Conservation (phyloP, 257 asterid species). For the Cordia subcordata region DNA sequence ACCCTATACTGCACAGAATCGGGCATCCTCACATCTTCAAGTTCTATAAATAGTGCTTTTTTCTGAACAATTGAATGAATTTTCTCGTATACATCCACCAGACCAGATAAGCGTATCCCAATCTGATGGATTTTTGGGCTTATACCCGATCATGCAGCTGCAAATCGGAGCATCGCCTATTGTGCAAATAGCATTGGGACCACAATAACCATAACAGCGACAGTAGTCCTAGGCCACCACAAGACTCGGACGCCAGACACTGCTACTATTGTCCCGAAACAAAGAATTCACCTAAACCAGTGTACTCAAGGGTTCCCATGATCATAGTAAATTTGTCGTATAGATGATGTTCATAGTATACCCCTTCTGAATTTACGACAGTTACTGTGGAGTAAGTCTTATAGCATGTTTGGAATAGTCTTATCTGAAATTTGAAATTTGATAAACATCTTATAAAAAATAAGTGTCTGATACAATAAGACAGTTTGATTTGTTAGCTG, state of each 20-base stretch:
- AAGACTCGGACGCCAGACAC: constrained; percentile 20
- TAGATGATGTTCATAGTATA: constrained; percentile 3
- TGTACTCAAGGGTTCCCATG: background rate
- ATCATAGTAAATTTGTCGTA: background rate
- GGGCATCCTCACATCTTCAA: constrained; percentile 7
- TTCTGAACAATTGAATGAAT: constrained; percentile 6
- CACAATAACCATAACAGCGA: constrained; percentile 25
- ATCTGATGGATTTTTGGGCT: constrained; percentile 17
- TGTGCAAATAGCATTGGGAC: constrained; percentile 19
- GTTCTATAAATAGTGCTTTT: constrained; percentile 9
- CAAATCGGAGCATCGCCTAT: constrained; percentile 18
- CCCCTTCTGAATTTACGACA: background rate
- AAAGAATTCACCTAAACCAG: background rate
- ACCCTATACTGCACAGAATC: constrained; percentile 21
- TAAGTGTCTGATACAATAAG: too few species aligned
- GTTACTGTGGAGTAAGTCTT: constrained; percentile 3
- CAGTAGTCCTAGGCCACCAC: constrained; percentile 26
- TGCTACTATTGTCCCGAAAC: constrained; percentile 21
- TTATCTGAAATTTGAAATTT: too few species aligned
- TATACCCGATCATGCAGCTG: constrained; percentile 24
- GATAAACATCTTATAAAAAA: too few species aligned
- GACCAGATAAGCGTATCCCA: constrained; percentile 19
- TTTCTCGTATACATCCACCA: constrained; percentile 10
- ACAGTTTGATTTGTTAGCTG: too few species aligned
- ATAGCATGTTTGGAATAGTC: too few species aligned